Evolutionary conservation across 176 grass and related monocot genomes (phyloP).

Genomic region (Paspalum notatum): DNA sequence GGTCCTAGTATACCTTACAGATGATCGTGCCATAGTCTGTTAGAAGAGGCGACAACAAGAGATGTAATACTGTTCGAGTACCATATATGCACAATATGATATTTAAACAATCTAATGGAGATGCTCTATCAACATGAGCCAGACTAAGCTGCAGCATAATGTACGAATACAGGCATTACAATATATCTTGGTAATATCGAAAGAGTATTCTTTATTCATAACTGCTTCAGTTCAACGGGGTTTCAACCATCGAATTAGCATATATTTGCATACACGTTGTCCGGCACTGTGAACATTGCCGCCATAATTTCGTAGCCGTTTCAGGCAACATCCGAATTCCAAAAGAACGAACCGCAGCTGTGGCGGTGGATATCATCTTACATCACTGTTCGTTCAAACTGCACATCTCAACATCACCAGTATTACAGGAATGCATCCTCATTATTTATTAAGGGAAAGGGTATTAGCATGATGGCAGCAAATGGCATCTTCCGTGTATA

Average conservation of each 20-base stretch:
- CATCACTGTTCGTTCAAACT: conserved; percentile 27
- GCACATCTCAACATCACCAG: conserved; percentile 33
- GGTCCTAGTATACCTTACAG: no score
- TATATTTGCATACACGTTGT: conserved; percentile 26
- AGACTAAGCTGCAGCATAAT: no score
- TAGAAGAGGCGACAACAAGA: no score
- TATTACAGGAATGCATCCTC: background rate
- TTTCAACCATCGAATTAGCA: background rate
- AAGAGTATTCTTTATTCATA: background rate
- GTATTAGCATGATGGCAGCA: background rate
- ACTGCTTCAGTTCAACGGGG: background rate
- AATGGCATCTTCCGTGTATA: background rate
- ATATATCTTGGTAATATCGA: no score
- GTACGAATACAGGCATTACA: no score
- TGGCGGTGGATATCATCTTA: background rate
- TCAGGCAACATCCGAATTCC: background rate
- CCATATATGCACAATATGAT: no score
- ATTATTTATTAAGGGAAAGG: conserved; percentile 28
- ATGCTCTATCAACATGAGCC: no score
- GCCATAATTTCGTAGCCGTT: conserved; percentile 5
- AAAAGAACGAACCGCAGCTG: conserved; percentile 22
- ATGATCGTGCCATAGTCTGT: no score
- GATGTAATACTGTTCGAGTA: no score
- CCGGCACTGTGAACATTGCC: conserved; percentile 1
- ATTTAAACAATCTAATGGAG: no score